Conservation (phyloP, 1,284 basidiomycete species). For the Wallemia ichthyophaga region DNA sequence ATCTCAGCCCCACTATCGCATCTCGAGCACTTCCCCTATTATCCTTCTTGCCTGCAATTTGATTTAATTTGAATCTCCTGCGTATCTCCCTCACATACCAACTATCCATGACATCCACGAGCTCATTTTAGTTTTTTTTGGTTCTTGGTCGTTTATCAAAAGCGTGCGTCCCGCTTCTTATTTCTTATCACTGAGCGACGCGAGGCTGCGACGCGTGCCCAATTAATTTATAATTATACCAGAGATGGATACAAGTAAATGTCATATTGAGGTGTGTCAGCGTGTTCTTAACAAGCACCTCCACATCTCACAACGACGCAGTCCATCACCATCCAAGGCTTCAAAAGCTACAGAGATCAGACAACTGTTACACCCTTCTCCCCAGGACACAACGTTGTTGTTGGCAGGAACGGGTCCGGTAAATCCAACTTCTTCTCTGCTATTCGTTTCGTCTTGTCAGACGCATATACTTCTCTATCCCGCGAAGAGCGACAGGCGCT, state of each 20-base stretch:
- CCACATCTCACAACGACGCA: constrained; percentile 3
- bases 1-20: constrained; percentile 55
- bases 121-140: not conserved
- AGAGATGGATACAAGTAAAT: not conserved
- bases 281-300: not conserved
- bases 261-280: not conserved
- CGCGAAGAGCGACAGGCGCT: constrained; percentile 74
- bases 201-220: not conserved
- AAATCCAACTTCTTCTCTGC: constrained; percentile 94
- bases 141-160: not conserved
- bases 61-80: too few species aligned
- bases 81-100: too few species aligned
- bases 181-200: not conserved
- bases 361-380: constrained; percentile 25
- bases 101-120: constrained; percentile 1
- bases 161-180: not conserved
- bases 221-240: not conserved
- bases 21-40: constrained; percentile 48
- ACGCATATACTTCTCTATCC: constrained; percentile 85
- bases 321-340: constrained; percentile 22
- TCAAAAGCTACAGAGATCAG: constrained; percentile 63
- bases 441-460: constrained; percentile 86
- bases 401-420: constrained; percentile 77
- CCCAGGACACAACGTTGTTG: constrained; percentile 69
- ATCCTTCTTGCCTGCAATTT: constrained; percentile 35